A percentile compares a stretch with the other conserved stretches of the same genome.
These are phyloP conservation scores for Pulveroboletus sp. DNA, from an alignment of 768 basidiomycete genomes.

Conservation along the genomic window DNA sequence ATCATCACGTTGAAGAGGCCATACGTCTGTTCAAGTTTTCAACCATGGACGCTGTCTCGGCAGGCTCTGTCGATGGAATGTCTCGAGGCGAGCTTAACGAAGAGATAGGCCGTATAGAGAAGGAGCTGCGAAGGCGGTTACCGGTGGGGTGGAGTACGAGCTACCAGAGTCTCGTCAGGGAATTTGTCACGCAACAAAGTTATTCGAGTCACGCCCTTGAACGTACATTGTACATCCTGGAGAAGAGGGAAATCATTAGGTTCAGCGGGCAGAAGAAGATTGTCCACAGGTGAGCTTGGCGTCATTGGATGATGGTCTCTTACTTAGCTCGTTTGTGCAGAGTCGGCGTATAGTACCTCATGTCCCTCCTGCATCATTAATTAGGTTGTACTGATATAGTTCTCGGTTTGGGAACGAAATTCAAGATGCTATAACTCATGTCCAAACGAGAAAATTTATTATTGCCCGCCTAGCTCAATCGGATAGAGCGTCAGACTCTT, in stretches of 20 bases:
- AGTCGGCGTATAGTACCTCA: conserved; percentile 35
- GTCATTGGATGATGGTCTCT: neutral
- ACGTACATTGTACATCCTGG: conserved; percentile 83
- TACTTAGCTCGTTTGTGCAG: conserved; percentile 13
- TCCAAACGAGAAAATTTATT: no score
- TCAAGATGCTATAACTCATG: no score
- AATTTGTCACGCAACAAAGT: conserved; percentile 92
- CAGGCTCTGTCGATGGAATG: conserved; percentile 89
- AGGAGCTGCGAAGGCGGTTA: conserved; percentile 74
- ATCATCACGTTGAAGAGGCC: conserved; percentile 95
- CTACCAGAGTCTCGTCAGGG: conserved; percentile 87
- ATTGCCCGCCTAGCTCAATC: conserved; percentile 61
- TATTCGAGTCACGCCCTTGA: conserved; percentile 90
- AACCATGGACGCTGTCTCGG: conserved; percentile 98
- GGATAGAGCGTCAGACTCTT: conserved; percentile 68
- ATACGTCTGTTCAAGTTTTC: conserved; percentile 98
- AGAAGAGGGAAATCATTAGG: conserved; percentile 92
- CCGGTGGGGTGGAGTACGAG: conserved; percentile 97
- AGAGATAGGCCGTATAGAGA: conserved; percentile 87
- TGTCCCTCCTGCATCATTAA: neutral
- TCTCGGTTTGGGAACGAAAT: neutral
- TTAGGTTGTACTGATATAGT: conserved; percentile 3
- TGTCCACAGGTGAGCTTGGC: conserved; percentile 40
- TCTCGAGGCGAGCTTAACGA: conserved; percentile 90
- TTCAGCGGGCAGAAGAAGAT: conserved; percentile 62